Base-by-base conservation (phyloP, 2,329 filamentous ascomycete species). In the Talaromyces sp. region DNA sequence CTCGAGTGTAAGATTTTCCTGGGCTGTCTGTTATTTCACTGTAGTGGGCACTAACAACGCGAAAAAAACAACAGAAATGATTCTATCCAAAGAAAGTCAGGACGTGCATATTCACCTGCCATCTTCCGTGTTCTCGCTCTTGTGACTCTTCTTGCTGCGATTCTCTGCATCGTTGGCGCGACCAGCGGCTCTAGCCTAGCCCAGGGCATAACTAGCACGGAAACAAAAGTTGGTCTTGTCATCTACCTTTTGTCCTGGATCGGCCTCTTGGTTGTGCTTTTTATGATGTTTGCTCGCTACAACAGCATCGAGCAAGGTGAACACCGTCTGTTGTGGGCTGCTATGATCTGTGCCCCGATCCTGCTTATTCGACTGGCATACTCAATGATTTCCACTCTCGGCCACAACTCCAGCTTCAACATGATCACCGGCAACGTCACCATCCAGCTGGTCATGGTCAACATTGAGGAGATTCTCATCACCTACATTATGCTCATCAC, bases 141-240 rank as follows among this genome's bases (percentile, higher is more conserved):
- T 4, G 51, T 75, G 57, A 71, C 73, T 31, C 56, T 72, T 2
- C 64, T 72, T 14, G 75, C 70, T 33, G 61, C 77, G 59, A 69
- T 75, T 23, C 70, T 80, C 30, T 69, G 74, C 61, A 79, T 83
- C 57, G 71, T 81, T 10, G 84, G 83, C 34, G 80, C 68, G 8
- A 66, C 68, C 2, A 50, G 79, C 50, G 68, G 72, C 40, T 5
- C 78, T 56, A 66, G 73, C 52, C 57, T 67, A 61, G 57, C 65
- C 53, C 63, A 55, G 65, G 62, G 56, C 8, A 72, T 67, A 57
- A 72, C 5, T 67, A 75, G 73, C 30, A 68, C 66, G 4, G 67
- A 78, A 42, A 75, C 73, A 59, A 77, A 81, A 68, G 76, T 72
- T 10, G 79, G 78, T 40, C 72, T 80, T 30, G 70, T 71, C 2